Conservation (phyloP, 768 basidiomycete genomes). For the Pleurotus citrinopileatus region DNA sequence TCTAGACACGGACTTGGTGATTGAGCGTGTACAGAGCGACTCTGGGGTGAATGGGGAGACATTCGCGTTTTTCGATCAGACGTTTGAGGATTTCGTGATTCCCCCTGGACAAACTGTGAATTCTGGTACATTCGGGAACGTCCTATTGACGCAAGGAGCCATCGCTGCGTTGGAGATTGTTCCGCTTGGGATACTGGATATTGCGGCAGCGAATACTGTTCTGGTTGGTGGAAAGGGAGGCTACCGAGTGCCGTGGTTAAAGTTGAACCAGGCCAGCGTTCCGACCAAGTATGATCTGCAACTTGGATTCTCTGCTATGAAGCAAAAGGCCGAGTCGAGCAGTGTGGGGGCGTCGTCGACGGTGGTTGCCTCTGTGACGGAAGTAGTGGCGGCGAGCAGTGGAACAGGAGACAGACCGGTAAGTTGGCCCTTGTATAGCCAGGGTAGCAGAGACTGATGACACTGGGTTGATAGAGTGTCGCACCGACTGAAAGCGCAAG, state of each 20-base stretch:
- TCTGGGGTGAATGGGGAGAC: conserved; percentile 45
- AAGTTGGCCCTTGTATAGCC: too few relatives aligned
- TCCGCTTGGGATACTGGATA: conserved; percentile 50
- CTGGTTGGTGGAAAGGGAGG: conserved; percentile 44
- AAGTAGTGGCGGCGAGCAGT: not conserved
- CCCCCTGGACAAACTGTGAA: conserved; percentile 58
- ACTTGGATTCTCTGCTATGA: conserved; percentile 18
- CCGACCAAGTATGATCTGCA: conserved; percentile 46
- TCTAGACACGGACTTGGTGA: conserved; percentile 51
- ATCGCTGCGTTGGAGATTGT: conserved; percentile 56
- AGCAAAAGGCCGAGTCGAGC: conserved; percentile 21
- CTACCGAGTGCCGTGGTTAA: conserved; percentile 65
- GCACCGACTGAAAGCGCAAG: too few relatives aligned
- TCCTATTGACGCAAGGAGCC: conserved; percentile 57
- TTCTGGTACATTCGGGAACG: conserved; percentile 56
- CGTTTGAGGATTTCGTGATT: conserved; percentile 53
- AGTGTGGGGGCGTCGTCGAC: too few relatives aligned
- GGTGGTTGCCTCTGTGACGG: conserved; percentile 12
- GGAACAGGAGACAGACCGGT: too few relatives aligned
- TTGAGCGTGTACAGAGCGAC: conserved; percentile 58
- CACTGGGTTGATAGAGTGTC: too few relatives aligned
- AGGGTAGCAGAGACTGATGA: too few relatives aligned
- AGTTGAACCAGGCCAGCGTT: conserved; percentile 51
- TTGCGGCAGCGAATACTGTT: conserved; percentile 46
- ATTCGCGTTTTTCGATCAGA: conserved; percentile 57